Conservation (phyloP, 441 rosid genomes). For the Viola pubescens region DNA sequence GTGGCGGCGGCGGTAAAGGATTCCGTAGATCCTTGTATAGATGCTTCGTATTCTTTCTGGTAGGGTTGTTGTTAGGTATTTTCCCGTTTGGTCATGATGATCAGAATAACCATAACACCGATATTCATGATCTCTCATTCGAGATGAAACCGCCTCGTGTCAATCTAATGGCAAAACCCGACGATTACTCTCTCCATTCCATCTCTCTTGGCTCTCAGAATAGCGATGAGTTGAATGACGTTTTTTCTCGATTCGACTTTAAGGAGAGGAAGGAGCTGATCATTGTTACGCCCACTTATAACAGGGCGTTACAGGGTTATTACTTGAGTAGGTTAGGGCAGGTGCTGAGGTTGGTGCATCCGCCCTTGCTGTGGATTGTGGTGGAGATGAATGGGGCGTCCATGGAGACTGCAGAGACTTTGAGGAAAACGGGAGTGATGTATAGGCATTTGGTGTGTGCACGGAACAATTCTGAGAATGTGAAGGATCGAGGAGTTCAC, state of each 20-base stretch:
- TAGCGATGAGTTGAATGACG: background rate
- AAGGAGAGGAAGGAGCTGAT: conserved; percentile 60
- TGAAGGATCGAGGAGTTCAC: conserved; percentile 78
- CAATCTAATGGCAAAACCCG: conserved; percentile 27
- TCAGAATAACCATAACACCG: conserved; percentile 35
- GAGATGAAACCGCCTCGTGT: conserved; percentile 55
- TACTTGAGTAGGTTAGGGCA: conserved; percentile 71
- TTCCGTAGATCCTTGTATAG: conserved; percentile 58
- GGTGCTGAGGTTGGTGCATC: conserved; percentile 61
- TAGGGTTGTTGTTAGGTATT: conserved; percentile 61
- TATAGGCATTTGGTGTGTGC: conserved; percentile 70
- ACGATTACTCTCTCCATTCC: conserved; percentile 18
- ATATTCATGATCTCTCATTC: conserved; percentile 37
- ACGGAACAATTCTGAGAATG: conserved; percentile 36
- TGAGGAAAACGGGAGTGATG: conserved; percentile 84
- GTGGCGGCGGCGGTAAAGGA: conserved; percentile 28
- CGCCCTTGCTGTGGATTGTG: conserved; percentile 92
- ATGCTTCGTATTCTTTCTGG: conserved; percentile 49
- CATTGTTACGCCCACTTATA: conserved; percentile 85
- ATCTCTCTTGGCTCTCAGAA: conserved; percentile 1
- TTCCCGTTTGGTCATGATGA: conserved; percentile 53
- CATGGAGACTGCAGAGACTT: conserved; percentile 71
- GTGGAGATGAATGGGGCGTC: conserved; percentile 67
- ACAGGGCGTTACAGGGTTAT: conserved; percentile 72
- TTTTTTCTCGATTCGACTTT: conserved; percentile 23